Evolutionary conservation across 2,329 filamentous ascomycete genomes (phyloP), one percentile per base, ranked within the genome.

Genomic region (Penicillium sp.): DNA sequence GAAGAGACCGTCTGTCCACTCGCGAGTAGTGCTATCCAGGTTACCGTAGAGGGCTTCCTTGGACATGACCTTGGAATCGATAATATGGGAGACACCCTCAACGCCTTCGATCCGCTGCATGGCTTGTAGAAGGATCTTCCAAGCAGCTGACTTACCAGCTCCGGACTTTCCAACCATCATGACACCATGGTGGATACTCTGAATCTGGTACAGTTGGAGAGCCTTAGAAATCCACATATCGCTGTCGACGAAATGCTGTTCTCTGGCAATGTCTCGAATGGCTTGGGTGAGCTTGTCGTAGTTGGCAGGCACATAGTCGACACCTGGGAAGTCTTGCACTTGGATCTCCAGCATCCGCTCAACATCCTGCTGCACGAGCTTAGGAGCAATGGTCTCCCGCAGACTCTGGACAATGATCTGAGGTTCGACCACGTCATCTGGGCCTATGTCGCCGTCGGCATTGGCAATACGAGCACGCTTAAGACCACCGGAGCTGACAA

Each of bases 121-220:
- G 13, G 95, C 93, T 63, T 95, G 88, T 18, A 98, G 80, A 44
- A 99, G 78, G 37, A 95, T 83, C 64, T 88, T 90, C 93, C 95
- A 99, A 4, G 93, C 88, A 1, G 88, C 84, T 35, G 93, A 96
- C 74, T 99, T 99, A 66, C 95, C 95, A 40, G 92, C 87, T n/a
- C 95, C 93, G 27, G 95, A 96, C 65, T 89, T 90, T 55, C 93
- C 93, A 8, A 99, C 93, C 93, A 98, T 97, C 95, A 99, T 99
- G 25, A 99, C 93, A 86, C 93, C 93, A 61, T 99, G 93, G 65
- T 99, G 93, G 50, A 98, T 90, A 58, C 86, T 88, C 71, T 97
- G 93, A 55, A 99, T 99, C 70, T 99, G 93, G 69, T 95, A 97
- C 2, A 98, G 81, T 69, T 99, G 93, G 7, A 98, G 79, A 29